These are phyloP conservation scores for Sistotremastrum niveocremeum DNA, from an alignment of 768 basidiomycete genomes.

Conservation along the genomic window DNA sequence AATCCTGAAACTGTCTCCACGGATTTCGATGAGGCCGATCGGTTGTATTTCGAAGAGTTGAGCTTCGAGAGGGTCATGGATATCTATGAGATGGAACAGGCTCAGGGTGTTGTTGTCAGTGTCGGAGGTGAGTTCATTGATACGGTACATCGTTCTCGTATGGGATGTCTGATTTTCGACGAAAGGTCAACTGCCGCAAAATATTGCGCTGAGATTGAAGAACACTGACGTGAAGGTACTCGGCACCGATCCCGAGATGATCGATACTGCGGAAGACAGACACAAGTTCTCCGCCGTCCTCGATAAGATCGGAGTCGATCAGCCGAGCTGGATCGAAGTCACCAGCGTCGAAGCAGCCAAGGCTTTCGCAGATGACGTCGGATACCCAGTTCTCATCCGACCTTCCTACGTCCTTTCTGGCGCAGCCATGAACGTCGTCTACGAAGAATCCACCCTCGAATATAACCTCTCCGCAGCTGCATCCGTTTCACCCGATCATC, in stretches of 20 bases:
- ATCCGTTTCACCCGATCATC: conserved; percentile 90
- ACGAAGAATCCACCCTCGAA: conserved; percentile 78
- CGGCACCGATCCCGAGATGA: conserved; percentile 89
- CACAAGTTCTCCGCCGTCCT: conserved; percentile 98
- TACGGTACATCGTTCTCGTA: neutral
- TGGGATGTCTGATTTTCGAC: conserved; percentile 2
- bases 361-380: conserved; percentile 76
- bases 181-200: conserved; percentile 90
- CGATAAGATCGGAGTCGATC: conserved; percentile 89
- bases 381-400: conserved; percentile 94
- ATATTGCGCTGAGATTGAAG: conserved; percentile 94
- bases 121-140: conserved; percentile 63
- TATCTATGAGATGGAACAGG: conserved; percentile 91
- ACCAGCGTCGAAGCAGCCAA: conserved; percentile 83
- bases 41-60: conserved; percentile 96
- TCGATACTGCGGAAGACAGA: conserved; percentile 95
- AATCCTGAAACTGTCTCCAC: conserved; percentile 99
- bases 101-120: conserved; percentile 89
- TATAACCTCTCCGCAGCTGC: conserved; percentile 96
- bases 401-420: conserved; percentile 98
- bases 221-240: conserved; percentile 82
- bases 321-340: conserved; percentile 92
- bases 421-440: conserved; percentile 98
- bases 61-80: conserved; percentile 99
- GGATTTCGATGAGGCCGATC: conserved; percentile 98